phyloP scores from a whole-genome alignment of 768 basidiomycete species.

The Rossbeevera mucosa region DNA sequence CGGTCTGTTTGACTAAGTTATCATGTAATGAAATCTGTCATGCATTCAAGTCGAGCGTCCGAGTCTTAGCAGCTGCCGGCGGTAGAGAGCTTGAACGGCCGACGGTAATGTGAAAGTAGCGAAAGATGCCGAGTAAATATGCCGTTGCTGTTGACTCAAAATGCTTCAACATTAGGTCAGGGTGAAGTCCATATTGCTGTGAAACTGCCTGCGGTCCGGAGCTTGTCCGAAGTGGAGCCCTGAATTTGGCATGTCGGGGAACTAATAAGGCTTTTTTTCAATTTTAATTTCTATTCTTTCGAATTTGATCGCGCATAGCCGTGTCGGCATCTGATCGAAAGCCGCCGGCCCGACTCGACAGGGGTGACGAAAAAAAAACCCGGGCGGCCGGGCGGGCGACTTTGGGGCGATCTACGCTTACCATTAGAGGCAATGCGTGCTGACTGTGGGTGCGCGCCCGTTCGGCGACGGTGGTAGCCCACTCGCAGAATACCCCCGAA shows the following conservation, averaged over 20 bases:
- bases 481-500: neutral
- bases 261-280: slow-evolving; percentile 5
- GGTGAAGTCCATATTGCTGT: neutral
- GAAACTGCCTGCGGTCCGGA: slow-evolving; percentile 4
- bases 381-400: slow-evolving; percentile 23
- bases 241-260: slow-evolving; percentile 1
- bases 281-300: neutral
- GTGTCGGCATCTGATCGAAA: slow-evolving; percentile 29
- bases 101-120: slow-evolving; percentile 21
- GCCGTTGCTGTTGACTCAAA: slow-evolving; percentile 5
- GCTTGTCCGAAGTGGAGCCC: neutral
- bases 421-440: slow-evolving; percentile 13
- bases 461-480: neutral
- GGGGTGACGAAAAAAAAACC: slow-evolving; percentile 16
- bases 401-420: slow-evolving; percentile 22
- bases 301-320: slow-evolving; percentile 15
- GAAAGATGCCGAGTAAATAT: slow-evolving; percentile 18
- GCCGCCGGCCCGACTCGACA: slow-evolving; percentile 33
- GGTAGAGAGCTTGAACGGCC: slow-evolving; percentile 17
- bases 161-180: neutral
- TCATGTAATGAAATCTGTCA: neutral
- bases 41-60: neutral
- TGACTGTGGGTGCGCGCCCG: slow-evolving; percentile 2
- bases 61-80: slow-evolving; percentile 9
- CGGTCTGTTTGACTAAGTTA: slow-evolving; percentile 87